Evolutionary conservation across 768 basidiomycete genomes (phyloP).

Genomic region (Exsudoporus frostii): DNA sequence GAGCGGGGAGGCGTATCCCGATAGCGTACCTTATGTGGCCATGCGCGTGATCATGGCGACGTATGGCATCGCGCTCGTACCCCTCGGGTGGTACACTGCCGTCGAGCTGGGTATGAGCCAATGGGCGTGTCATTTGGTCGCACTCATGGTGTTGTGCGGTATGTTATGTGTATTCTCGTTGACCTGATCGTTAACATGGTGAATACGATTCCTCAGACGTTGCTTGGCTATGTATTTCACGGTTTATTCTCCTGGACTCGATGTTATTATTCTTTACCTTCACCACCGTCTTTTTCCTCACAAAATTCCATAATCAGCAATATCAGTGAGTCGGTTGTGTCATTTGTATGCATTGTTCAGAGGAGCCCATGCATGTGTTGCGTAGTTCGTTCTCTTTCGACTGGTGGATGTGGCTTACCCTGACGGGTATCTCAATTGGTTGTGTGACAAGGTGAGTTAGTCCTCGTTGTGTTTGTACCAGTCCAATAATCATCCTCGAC

Average conservation of each 20-base stretch:
- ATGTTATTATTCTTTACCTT: constrained; percentile 99
- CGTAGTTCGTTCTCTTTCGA: constrained; percentile 86
- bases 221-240: constrained; percentile 94
- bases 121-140: constrained; percentile 87
- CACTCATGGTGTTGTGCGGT: constrained; percentile 93
- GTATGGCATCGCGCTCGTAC: constrained; percentile 95
- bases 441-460: constrained; percentile 77
- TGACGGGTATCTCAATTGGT: constrained; percentile 94
- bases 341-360: neutral
- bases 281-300: constrained; percentile 89
- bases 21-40: constrained; percentile 82
- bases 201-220: constrained; percentile 57
- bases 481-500: neutral
- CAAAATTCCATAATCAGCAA: constrained; percentile 97
- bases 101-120: constrained; percentile 90
- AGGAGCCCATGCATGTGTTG: neutral
- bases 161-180: constrained; percentile 24
- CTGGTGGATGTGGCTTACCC: constrained; percentile 95
- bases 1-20: constrained; percentile 83
- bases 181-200: neutral
- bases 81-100: constrained; percentile 94
- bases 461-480: neutral
- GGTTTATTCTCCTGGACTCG: constrained; percentile 96
- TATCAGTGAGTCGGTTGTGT: constrained; percentile 60
- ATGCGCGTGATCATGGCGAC: constrained; percentile 95